phyloP scores from a whole-genome alignment of 208 protist genomes.

The Wallacemonas collosoma region DNA sequence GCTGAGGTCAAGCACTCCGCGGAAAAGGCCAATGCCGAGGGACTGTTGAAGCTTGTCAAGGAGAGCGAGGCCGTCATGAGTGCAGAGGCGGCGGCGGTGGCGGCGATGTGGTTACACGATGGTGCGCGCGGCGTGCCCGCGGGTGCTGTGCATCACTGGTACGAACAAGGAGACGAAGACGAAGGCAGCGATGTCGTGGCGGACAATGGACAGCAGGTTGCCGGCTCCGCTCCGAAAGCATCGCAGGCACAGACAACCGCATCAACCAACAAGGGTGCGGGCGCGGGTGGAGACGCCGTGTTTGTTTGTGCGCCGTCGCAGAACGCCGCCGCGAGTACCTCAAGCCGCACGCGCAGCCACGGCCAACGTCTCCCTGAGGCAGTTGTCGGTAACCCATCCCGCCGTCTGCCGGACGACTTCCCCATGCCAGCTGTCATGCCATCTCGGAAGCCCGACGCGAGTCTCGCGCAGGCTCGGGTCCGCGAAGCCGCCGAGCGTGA shows the following conservation, averaged over 20 bases:
- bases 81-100: constrained; percentile 21
- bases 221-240: constrained; percentile 7
- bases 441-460: neutral
- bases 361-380: neutral
- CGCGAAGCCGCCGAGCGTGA: neutral
- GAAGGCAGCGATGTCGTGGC: neutral
- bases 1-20: neutral
- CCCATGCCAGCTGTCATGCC: neutral
- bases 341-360: neutral
- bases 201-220: neutral
- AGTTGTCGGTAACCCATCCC: neutral
- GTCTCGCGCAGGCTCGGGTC: neutral
- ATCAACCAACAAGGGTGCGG: neutral
- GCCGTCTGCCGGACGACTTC: neutral
- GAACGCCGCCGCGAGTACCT: constrained; percentile 10
- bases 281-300: constrained; percentile 17
- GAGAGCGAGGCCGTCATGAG: constrained; percentile 31
- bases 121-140: neutral
- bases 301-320: neutral
- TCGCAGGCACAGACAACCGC: constrained; percentile 7
- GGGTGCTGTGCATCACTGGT: constrained; percentile 6
- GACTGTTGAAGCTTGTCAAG: constrained; percentile 31
- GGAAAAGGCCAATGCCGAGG: constrained; percentile 1
- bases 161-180: neutral
- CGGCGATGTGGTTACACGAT: neutral